phyloP scores from a whole-genome alignment of 2,329 filamentous ascomycete species.

The Paecilomyces fulvus region DNA sequence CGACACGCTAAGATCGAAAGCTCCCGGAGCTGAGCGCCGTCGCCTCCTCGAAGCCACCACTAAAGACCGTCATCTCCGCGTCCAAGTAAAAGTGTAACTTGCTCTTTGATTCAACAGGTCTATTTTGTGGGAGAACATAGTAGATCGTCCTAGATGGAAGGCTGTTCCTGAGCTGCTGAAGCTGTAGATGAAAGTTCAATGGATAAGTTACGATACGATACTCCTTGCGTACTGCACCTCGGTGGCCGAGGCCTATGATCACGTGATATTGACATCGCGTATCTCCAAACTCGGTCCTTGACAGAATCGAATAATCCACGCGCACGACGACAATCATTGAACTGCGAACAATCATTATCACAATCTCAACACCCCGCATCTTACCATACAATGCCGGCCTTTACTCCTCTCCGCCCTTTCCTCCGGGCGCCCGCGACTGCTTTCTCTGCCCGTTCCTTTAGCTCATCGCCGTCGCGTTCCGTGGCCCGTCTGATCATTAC shows the following conservation, averaged over 20 bases:
- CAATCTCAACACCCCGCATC: not conserved
- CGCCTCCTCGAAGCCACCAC: not conserved
- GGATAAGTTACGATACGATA: not conserved
- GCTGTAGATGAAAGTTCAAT: not conserved
- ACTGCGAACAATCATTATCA: not conserved
- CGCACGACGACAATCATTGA: not conserved
- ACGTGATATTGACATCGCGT: not conserved
- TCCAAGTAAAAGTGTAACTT: not conserved
- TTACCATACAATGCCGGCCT: constrained; percentile 29
- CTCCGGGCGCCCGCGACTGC: constrained; percentile 37
- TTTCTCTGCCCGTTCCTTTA: constrained; percentile 60
- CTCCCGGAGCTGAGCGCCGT: not conserved
- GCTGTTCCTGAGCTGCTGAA: not conserved
- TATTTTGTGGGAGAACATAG: not conserved
- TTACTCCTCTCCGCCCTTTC: constrained; percentile 44
- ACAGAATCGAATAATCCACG: not conserved
- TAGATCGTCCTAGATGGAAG: not conserved
- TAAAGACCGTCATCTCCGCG: not conserved
- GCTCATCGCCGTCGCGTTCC: constrained; percentile 51
- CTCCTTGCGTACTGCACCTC: not conserved
- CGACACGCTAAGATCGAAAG: not conserved
- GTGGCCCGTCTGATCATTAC: constrained; percentile 78
- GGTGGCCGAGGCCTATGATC: not conserved
- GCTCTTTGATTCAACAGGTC: not conserved
- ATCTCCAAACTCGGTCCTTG: not conserved